Evolutionary conservation across 345 rosid genomes (phyloP).

Genomic region (Arabis alpina): DNA sequence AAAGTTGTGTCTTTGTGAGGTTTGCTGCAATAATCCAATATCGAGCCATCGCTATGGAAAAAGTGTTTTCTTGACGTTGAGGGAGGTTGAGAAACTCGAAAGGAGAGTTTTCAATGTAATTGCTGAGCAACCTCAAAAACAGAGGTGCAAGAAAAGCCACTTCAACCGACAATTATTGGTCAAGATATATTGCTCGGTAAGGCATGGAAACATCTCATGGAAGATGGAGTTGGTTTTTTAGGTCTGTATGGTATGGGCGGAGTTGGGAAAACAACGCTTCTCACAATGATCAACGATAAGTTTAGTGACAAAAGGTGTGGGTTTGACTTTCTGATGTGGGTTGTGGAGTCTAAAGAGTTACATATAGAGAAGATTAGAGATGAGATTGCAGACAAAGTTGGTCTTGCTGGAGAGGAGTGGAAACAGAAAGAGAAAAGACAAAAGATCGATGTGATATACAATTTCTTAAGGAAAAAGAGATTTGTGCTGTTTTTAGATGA

Average conservation of each 20-base stretch:
- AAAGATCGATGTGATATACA: not conserved
- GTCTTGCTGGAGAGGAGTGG: not conserved
- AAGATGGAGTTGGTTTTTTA: not conserved
- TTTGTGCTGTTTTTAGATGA: constrained; percentile 27
- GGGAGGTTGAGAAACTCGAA: no score
- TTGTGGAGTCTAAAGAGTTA: constrained; percentile 20
- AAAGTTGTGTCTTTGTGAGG: no score
- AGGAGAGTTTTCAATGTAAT: no score
- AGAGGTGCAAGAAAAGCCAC: constrained; percentile 9
- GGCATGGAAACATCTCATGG: constrained; percentile 15
- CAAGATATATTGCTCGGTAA: constrained; percentile 1
- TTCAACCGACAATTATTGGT: not conserved
- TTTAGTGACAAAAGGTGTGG: not conserved
- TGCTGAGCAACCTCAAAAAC: constrained; percentile 3
- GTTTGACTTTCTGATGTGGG: constrained; percentile 13
- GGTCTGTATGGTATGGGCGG: constrained; percentile 24
- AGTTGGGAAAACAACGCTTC: constrained; percentile 41
- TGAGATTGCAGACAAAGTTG: constrained; percentile 1
- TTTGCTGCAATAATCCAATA: no score
- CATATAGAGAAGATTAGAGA: constrained; percentile 25
- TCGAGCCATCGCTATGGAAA: no score
- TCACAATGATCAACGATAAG: constrained; percentile 16
- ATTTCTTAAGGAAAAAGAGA: not conserved
- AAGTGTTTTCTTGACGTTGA: no score
- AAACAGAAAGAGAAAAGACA: not conserved